Percentiles rank a stretch among this genome's conserved stretches.
Evolutionary conservation across 2,329 filamentous ascomycete genomes (phyloP).

Genomic region (Verticillium nubilum): DNA sequence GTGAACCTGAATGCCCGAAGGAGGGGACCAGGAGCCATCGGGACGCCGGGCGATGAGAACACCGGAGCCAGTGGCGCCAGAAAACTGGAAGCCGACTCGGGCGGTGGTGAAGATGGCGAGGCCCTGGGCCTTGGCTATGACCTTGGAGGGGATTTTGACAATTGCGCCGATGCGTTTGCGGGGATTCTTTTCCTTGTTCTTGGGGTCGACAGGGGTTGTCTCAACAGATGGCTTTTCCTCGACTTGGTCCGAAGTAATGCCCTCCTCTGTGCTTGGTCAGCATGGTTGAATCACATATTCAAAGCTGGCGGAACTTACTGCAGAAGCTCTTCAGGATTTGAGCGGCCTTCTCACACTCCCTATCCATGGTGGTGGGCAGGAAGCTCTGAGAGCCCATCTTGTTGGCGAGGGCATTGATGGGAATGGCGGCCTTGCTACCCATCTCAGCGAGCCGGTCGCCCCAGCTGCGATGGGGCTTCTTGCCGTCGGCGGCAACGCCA

Average conservation of each 20-base stretch:
- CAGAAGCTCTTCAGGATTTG: conserved; percentile 81
- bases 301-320: too few species aligned
- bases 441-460: conserved; percentile 14
- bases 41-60: conserved; percentile 56
- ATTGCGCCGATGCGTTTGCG: conserved; percentile 38
- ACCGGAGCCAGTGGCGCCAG: conserved; percentile 62
- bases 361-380: conserved; percentile 79
- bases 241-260: conserved; percentile 38
- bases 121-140: conserved; percentile 61
- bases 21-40: conserved; percentile 71
- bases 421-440: conserved; percentile 52
- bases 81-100: conserved; percentile 59
- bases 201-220: conserved; percentile 15
- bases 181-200: conserved; percentile 16
- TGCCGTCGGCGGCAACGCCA: background rate
- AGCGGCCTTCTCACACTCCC: conserved; percentile 87
- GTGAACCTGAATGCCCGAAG: conserved; percentile 76
- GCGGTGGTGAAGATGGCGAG: conserved; percentile 70
- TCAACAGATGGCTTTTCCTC: conserved; percentile 15
- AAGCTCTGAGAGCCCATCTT: conserved; percentile 81
- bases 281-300: too few species aligned
- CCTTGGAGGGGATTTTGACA: conserved; percentile 50
- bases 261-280: conserved; percentile 34
- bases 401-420: conserved; percentile 77
- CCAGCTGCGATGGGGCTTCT: conserved; percentile 7